Evolutionary conservation across 805 yeast genomes (phyloP), one percentile per base, ranked within the genome.

Genomic region (Metschnikowia kofuensis): DNA sequence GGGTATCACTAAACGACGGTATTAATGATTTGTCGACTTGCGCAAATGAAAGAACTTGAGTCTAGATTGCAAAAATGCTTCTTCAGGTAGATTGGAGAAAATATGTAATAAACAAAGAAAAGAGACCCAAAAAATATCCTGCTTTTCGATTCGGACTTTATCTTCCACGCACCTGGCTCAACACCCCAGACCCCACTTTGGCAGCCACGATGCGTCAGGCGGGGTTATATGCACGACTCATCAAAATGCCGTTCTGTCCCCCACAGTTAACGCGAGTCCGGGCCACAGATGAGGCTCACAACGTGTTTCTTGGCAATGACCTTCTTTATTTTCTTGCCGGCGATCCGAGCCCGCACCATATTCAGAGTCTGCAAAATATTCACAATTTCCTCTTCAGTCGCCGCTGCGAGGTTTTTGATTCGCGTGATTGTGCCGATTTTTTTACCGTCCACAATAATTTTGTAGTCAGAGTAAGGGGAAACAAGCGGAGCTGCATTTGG

Each of bases 391-490:
- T 76, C 75, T 16, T 51, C 51, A 1, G 63, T 47, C 10, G 76
- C 65, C 15, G 70, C 68, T 31, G 71, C 74, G 59, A 80, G 68
- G 52, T 70, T 75, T 51, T 62, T 69, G 4, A 66, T 64, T 32
- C 65, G 67, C 8, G 58, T 58, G 47, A 75, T 70, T 14, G 70
- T 69, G 51, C 79, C 79, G 55, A 84, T 77, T 66, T 79, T 76
- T 59, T 81, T 84, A 5, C 96, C 96, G 61, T 90, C 84, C 37
- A 90, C 67, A 60, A 87, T 78, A n/a, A 90, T 75, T 49, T 76
- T 82, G 60, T 74, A 87, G 7, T 70, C 67, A 2, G 67, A 59
- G 7, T 55, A 52, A 4, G 68, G 64, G 0, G 82, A 67, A 35
- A 68, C 75, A n/a, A 70, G 60, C 1, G 66, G 63, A 50, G 75